Conservation (phyloP, 2,329 filamentous ascomycete species). For the Ilyonectria robusta region DNA sequence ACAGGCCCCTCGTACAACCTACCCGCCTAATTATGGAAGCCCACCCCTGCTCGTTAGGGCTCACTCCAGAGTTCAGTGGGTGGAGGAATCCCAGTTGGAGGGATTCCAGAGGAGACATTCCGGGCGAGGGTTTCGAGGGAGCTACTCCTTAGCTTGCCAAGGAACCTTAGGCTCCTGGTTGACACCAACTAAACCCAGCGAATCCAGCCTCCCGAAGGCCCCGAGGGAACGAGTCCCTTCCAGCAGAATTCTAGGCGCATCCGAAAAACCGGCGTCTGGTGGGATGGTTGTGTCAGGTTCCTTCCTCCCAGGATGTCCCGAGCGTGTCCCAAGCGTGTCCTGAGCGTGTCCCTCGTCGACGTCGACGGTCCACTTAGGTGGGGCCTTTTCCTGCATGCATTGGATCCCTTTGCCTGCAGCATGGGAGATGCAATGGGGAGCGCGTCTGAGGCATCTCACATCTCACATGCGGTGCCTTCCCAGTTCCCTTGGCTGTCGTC, state of each 20-base stretch:
- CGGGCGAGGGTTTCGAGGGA: background rate
- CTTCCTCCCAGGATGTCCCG: background rate
- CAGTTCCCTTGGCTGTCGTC: background rate
- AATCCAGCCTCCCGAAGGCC: background rate
- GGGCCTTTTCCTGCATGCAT: background rate
- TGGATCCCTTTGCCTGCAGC: background rate
- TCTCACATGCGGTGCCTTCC: background rate
- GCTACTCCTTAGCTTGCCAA: background rate
- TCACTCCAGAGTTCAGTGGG: background rate
- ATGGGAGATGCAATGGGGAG: background rate
- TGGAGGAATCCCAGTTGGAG: background rate
- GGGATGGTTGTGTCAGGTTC: background rate
- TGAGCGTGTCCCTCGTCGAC: background rate
- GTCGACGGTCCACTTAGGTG: background rate
- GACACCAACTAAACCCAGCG: background rate
- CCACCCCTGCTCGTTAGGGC: background rate
- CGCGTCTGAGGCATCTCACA: background rate
- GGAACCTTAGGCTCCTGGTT: background rate
- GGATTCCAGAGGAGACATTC: background rate
- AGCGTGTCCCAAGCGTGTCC: background rate
- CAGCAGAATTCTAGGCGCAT: conserved; percentile 25
- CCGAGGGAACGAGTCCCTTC: conserved; percentile 4
- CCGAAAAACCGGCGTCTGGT: background rate
- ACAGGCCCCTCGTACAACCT: background rate
- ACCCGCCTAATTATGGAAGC: conserved; percentile 1